A percentile compares a stretch with the other conserved stretches of the same genome.
Conservation (phyloP, 2,329 filamentous ascomycete species). For the Talaromyces sp. region DNA sequence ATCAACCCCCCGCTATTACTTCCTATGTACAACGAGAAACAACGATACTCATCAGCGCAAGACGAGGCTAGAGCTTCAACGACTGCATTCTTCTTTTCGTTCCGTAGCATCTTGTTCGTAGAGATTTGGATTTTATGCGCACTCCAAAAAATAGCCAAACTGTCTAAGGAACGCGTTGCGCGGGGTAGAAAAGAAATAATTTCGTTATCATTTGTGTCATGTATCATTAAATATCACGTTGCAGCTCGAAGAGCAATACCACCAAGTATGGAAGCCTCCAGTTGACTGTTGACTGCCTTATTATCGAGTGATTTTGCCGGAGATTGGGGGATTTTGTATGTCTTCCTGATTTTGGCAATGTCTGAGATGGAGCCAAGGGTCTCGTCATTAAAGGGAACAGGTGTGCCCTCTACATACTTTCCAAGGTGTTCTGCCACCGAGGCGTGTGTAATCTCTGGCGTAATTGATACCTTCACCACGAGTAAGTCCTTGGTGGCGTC, state of each 20-base stretch:
- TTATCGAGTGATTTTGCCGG: constrained; percentile 31
- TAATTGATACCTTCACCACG: constrained; percentile 68
- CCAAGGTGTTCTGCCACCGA: constrained; percentile 56
- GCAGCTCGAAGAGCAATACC: constrained; percentile 70
- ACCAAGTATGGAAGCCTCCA: constrained; percentile 66
- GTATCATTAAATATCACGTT: constrained; percentile 21
- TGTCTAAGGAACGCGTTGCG: background rate
- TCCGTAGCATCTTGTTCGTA: background rate
- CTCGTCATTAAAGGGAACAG: constrained; percentile 56
- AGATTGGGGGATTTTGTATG: constrained; percentile 74
- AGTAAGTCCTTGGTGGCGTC: constrained; percentile 67
- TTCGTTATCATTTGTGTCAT: background rate
- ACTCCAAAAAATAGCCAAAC: background rate
- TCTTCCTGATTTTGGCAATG: constrained; percentile 66
- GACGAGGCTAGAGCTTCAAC: background rate
- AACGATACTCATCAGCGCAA: background rate
- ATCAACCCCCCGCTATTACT: background rate
- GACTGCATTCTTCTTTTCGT: background rate
- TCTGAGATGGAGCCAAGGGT: constrained; percentile 58
- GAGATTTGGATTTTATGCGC: background rate
- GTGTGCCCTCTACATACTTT: constrained; percentile 56
- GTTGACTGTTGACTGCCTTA: constrained; percentile 19
- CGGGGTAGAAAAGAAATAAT: background rate
- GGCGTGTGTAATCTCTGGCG: constrained; percentile 41
- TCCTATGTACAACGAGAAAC: background rate